Evolutionary conservation across 2,329 filamentous ascomycete species (phyloP).

Genomic region (Trichoderma arundinaceum): DNA sequence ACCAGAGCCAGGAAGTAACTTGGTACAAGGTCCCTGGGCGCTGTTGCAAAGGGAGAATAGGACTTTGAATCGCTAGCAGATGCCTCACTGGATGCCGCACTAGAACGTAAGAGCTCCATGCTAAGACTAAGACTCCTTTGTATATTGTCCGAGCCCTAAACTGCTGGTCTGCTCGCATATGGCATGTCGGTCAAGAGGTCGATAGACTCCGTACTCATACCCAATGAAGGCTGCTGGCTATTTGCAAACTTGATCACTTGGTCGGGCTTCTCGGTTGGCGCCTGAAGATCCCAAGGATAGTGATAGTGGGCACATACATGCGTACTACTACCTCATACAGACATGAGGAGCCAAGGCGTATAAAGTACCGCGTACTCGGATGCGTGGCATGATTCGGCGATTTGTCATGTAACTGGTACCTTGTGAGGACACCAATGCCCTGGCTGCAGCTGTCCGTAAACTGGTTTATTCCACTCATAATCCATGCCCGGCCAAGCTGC

Average conservation of each 20-base stretch:
- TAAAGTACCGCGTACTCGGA: not conserved
- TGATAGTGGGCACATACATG: not conserved
- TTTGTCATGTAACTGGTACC: no score
- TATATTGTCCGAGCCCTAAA: no score
- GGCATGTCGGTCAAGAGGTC: constrained; percentile 5
- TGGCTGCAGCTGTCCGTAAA: not conserved
- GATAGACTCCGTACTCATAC: not conserved
- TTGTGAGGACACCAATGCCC: no score
- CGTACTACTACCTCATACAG: not conserved
- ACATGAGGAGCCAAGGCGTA: not conserved
- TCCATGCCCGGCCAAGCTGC: constrained; percentile 24
- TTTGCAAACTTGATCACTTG: not conserved
- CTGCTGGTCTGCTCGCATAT: no score
- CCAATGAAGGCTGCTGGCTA: not conserved
- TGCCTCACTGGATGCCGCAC: not conserved
- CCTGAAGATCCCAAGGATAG: constrained; percentile 20
- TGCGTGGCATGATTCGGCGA: no score
- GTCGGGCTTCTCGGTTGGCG: constrained; percentile 16
- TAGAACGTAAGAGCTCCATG: no score
- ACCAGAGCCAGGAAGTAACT: not conserved
- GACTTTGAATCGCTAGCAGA: not conserved
- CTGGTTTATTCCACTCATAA: constrained; percentile 2
- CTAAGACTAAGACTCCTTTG: no score
- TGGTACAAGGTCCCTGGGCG: not conserved
- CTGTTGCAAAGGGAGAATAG: not conserved